Conservation (phyloP, 305 asterid genomes). For the Stenogyne calaminthoides region DNA sequence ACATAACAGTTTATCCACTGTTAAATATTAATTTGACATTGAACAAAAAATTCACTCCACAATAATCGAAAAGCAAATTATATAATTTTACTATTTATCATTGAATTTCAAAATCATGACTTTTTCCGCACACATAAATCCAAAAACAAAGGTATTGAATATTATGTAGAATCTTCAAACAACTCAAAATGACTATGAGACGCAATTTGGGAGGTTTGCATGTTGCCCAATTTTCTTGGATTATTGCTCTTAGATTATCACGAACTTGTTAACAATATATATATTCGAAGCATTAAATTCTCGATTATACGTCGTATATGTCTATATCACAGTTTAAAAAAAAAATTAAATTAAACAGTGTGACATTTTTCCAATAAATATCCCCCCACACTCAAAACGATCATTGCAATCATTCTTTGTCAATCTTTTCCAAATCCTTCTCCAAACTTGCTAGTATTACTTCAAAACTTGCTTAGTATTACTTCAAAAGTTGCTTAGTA, state of each 20-base stretch:
- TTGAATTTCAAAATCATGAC: too few species aligned
- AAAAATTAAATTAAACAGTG: background rate
- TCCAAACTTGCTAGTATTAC: background rate
- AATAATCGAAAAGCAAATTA: too few species aligned
- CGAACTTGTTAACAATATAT: background rate
- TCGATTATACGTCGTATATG: background rate
- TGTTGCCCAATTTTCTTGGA: slow-evolving; percentile 13
- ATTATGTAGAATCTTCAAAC: too few species aligned
- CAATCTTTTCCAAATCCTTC: slow-evolving; percentile 14
- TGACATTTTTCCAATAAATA: slow-evolving; percentile 11
- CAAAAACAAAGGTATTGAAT: too few species aligned
- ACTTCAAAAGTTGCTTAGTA: background rate
- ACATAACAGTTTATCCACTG: too few species aligned
- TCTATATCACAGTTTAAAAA: background rate
- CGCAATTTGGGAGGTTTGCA: background rate
- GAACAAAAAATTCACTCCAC: too few species aligned
- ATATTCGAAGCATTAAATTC: background rate
- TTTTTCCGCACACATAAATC: too few species aligned
- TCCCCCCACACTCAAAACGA: background rate
- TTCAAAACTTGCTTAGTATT: background rate
- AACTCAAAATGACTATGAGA: too few species aligned
- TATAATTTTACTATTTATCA: too few species aligned
- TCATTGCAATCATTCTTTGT: slow-evolving; percentile 3
- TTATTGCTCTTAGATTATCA: background rate
- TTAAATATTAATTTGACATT: too few species aligned